Conservation (phyloP, 257 asterid species). For the Solanum sitiens region DNA sequence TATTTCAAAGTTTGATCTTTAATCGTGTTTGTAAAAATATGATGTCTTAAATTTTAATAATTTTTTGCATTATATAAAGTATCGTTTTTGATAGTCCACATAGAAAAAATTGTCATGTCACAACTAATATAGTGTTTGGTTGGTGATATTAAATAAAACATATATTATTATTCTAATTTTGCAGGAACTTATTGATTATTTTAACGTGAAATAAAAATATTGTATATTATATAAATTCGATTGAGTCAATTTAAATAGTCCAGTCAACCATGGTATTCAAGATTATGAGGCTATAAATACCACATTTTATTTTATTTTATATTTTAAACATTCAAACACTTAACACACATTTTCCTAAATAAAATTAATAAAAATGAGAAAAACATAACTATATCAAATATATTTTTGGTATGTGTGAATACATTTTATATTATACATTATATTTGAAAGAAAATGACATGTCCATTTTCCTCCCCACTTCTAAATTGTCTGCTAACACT, state of each 20-base stretch:
- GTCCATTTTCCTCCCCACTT: neutral
- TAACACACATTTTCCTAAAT: neutral
- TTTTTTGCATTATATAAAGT: neutral
- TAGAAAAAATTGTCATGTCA: neutral
- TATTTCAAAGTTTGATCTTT: neutral
- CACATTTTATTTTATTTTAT: neutral
- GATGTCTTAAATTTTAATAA: too few relatives aligned
- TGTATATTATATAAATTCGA: neutral
- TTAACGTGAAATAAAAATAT: neutral
- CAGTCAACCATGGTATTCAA: constrained; percentile 14
- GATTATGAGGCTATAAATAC: constrained; percentile 13
- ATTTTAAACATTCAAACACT: neutral
- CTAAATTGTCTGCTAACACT: constrained; percentile 19
- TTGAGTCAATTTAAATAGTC: neutral
- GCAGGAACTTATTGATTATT: neutral
- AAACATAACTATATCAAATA: neutral
- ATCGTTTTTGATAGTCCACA: neutral
- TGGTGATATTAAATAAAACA: neutral
- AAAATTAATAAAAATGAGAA: neutral
- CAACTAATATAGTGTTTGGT: neutral
- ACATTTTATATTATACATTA: neutral
- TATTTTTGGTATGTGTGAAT: neutral
- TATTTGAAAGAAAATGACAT: neutral
- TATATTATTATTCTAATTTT: neutral
- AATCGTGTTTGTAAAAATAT: too few relatives aligned